Percentiles rank a stretch among this genome's conserved stretches.
These are phyloP conservation scores for Sclerotinia nivalis DNA, from an alignment of 2,329 filamentous ascomycete genomes.

Conservation along the genomic window DNA sequence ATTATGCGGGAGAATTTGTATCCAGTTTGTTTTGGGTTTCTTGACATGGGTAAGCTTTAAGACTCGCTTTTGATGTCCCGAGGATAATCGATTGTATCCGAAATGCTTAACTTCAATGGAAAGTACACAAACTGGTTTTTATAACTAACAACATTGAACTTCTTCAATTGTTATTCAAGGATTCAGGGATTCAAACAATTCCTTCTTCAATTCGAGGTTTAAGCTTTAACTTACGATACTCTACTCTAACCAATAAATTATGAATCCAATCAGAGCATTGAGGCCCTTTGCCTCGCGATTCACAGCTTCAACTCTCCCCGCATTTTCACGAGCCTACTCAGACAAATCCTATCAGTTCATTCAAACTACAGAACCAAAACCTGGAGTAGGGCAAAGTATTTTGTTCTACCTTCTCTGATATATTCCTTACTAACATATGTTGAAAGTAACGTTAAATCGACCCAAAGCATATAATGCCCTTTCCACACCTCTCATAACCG, in stretches of 20 bases:
- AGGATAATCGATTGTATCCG: conserved; percentile 15
- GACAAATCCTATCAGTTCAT: conserved; percentile 71
- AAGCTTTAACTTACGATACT: neutral
- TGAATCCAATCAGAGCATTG: conserved; percentile 38
- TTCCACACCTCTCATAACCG: conserved; percentile 83
- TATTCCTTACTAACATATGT: conserved; percentile 10
- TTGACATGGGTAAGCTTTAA: neutral
- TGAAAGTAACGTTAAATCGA: conserved; percentile 82
- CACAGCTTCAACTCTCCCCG: conserved; percentile 35
- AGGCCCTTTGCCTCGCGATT: conserved; percentile 40
- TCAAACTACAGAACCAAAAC: conserved; percentile 76
- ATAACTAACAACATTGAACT: neutral
- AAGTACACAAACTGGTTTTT: conserved; percentile 3
- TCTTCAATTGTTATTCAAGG: neutral
- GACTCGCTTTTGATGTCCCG: neutral
- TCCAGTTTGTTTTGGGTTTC: neutral
- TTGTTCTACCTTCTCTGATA: neutral
- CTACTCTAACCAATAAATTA: conserved; percentile 25
- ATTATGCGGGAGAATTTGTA: neutral
- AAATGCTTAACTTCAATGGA: neutral
- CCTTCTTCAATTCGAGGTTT: neutral
- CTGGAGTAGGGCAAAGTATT: conserved; percentile 86
- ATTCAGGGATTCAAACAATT: neutral
- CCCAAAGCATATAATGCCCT: conserved; percentile 96
- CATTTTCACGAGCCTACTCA: conserved; percentile 39